phyloP scores from a whole-genome alignment of 2,329 filamentous ascomycete genomes.

The Cordyceps fumosorosea region DNA sequence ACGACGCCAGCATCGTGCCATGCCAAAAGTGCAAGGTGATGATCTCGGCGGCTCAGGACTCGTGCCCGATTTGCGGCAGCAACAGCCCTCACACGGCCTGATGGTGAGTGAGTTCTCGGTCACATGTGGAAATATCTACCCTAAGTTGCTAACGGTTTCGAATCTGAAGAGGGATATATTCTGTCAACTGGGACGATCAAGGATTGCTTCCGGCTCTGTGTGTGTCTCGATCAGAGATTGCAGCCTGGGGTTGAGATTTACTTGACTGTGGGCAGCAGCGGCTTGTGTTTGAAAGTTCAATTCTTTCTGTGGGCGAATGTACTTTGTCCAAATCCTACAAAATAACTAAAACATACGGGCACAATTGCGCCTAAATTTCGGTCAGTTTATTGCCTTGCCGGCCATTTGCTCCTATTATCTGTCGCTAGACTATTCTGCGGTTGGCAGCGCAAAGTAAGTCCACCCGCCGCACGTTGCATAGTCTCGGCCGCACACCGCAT shows the following conservation, averaged over 20 bases:
- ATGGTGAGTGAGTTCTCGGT: background rate
- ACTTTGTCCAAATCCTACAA: background rate
- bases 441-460: background rate
- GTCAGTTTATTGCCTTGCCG: background rate
- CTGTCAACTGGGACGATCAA: no score
- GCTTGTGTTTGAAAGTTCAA: background rate
- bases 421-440: no score
- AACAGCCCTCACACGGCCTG: conserved; percentile 5
- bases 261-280: background rate
- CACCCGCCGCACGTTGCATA: background rate
- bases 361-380: background rate
- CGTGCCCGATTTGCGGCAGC: conserved; percentile 9
- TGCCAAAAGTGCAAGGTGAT: conserved; percentile 10
- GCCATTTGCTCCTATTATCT: background rate
- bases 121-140: no score
- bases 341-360: background rate
- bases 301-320: background rate
- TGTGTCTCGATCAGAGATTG: background rate
- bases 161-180: background rate
- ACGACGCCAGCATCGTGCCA: background rate
- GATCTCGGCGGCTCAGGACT: conserved; percentile 9
- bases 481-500: background rate
- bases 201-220: background rate
- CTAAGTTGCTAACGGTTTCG: background rate
- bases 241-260: background rate